Percentiles rank a stretch among this genome's conserved stretches.
phyloP scores from a whole-genome alignment of 257 asterid genomes.

The Asclepias syriaca region DNA sequence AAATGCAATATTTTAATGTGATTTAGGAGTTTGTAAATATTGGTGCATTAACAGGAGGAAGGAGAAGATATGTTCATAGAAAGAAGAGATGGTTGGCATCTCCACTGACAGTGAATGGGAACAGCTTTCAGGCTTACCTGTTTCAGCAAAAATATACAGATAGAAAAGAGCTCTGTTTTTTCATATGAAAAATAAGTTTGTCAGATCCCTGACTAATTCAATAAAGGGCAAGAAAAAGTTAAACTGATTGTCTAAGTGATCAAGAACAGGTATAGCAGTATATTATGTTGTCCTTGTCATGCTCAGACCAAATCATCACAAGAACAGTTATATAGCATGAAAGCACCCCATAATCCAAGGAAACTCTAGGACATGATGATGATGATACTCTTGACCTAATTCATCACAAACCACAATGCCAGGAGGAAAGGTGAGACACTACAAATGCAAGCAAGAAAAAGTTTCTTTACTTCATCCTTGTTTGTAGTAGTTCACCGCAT shows the following conservation, averaged over 20 bases:
- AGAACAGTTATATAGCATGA: no score
- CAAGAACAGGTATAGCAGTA: not conserved
- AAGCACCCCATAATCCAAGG: no score
- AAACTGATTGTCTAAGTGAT: not conserved
- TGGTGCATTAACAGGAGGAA: not conserved
- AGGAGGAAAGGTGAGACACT: no score
- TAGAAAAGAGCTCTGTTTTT: no score
- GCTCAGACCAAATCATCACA: not conserved
- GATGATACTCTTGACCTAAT: no score
- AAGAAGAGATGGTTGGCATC: slow-evolving; percentile 44
- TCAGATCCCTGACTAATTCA: not conserved
- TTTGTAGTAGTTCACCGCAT: no score
- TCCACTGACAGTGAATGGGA: slow-evolving; percentile 34
- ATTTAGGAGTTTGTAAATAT: not conserved
- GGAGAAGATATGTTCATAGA: slow-evolving; percentile 18
- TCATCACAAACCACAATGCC: no score
- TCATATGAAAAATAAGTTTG: no score
- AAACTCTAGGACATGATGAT: no score
- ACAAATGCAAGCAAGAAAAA: no score
- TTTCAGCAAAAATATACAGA: not conserved
- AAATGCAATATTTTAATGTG: not conserved
- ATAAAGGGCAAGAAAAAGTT: not conserved
- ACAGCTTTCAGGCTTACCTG: slow-evolving; percentile 27
- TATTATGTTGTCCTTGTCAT: no score
- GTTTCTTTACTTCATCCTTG: no score